Base-by-base conservation (phyloP, 148 eudicot genomes). In the Nepenthes mirabilis region DNA sequence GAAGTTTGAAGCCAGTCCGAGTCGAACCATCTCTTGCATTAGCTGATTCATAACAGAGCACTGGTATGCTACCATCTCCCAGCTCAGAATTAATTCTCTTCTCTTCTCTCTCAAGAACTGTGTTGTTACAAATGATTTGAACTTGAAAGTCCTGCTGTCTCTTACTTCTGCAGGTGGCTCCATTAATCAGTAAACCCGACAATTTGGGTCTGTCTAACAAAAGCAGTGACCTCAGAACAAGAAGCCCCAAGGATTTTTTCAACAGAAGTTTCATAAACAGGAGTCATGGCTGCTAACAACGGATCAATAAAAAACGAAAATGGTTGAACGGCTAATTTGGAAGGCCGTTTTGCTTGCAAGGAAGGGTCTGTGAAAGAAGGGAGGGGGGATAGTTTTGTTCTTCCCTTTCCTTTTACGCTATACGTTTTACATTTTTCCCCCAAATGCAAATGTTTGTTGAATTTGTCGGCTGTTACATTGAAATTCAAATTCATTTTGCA, bases 1-100 rank as follows among this genome's bases (percentile, higher is more conserved):
- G 74, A 65, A 68, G 82, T 37, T 63, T 91, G 59, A 88, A 83
- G 73, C 96, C 98, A 6, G 82, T 74, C 9, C 75, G 79, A 70
- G 81, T 86, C n/a, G 80, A 71, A 64, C 14, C 90, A 50, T 61
- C 81, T 58, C 70, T 82, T 60, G 72, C 83, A 66, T 49, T 11
- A 49, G 13, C 12, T n/a, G 52, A 49, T n/a, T 12, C 3, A 3
- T n/a, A 49, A 11, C 12, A 10, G 13, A 49, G 14, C 52, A 49
- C 14, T 11, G 52, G 52, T 49, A 49, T 49, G 52, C 52, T n/a
- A 49, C 52, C n/a, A 49, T n/a, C 6, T n/a, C 52, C 23, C 2
- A 11, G 52, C 13, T 45, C 6, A 6, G 11, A 45, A 45, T 23
- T 23, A 23, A 23, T 40, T 40, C 45, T 40, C 4, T 40, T 40